Conservation (phyloP, 805 yeast genomes). For the Wickerhamomyces pijperi region DNA sequence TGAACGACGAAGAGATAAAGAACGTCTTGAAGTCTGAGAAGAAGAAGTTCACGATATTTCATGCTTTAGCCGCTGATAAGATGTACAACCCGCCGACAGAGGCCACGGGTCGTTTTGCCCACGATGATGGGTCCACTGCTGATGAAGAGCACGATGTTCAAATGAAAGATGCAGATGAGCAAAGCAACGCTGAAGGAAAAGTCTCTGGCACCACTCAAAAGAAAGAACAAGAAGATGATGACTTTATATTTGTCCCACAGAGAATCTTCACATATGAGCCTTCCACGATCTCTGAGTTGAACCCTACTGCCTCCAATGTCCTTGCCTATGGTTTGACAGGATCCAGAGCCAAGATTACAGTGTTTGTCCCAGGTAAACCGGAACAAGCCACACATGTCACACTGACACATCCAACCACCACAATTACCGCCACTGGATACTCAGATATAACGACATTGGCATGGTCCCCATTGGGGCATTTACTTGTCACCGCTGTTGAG, state of each 20-base stretch:
- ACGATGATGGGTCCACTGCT: neutral
- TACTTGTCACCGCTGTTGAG: slow-evolving; percentile 51
- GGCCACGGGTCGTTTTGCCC: slow-evolving; percentile 20
- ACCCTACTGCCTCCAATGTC: slow-evolving; percentile 32
- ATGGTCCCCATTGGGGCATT: slow-evolving; percentile 62
- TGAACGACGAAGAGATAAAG: slow-evolving; percentile 6
- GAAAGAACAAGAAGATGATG: slow-evolving; percentile 5
- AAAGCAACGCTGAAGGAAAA: too few relatives aligned
- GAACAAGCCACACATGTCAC: slow-evolving; percentile 9
- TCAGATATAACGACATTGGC: slow-evolving; percentile 25
- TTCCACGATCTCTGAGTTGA: slow-evolving; percentile 43
- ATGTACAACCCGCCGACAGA: slow-evolving; percentile 21
- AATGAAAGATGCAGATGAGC: neutral
- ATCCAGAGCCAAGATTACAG: slow-evolving; percentile 34
- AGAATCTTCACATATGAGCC: slow-evolving; percentile 29
- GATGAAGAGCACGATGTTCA: neutral
- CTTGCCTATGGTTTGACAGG: slow-evolving; percentile 46
- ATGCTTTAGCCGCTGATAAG: slow-evolving; percentile 36
- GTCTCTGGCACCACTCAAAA: neutral
- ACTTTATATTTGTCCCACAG: slow-evolving; percentile 24
- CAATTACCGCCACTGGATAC: slow-evolving; percentile 5
- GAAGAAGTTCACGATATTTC: slow-evolving; percentile 37
- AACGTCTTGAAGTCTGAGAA: slow-evolving; percentile 8
- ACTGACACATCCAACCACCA: slow-evolving; percentile 23
- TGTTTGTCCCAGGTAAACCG: slow-evolving; percentile 18